Percentiles rank a stretch among this genome's conserved stretches.
Evolutionary conservation across 192 early-diverging fungal genomes (phyloP).

Genomic region (Rhizoclosmatium globosum): DNA sequence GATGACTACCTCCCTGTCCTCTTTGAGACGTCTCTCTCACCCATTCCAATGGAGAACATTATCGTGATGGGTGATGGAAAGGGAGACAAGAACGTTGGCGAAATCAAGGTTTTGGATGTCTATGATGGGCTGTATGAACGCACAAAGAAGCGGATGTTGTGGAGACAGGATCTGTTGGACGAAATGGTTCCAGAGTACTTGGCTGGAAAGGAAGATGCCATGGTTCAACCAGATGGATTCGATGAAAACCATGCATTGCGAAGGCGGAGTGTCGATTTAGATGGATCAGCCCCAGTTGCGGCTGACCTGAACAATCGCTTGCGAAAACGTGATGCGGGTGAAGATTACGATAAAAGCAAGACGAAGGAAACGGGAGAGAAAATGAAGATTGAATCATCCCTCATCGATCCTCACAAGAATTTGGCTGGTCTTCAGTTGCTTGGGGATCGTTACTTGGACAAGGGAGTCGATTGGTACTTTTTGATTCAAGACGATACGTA

Average conservation of each 20-base stretch:
- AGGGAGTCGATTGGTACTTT: constrained; percentile 57
- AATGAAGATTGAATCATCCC: not conserved
- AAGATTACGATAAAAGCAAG: too few species aligned
- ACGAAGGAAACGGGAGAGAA: not conserved
- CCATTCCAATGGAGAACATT: not conserved
- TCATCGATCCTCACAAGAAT: constrained; percentile 62
- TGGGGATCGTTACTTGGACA: constrained; percentile 53
- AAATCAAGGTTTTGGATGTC: constrained; percentile 56
- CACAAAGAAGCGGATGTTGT: not conserved
- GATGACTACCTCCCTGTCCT: not conserved
- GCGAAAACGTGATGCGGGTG: not conserved
- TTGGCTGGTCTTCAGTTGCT: constrained; percentile 59
- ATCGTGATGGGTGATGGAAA: not conserved
- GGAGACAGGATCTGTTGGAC: not conserved
- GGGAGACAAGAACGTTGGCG: not conserved
- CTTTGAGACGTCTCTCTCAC: not conserved
- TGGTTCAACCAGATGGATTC: not conserved
- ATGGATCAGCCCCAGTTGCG: not conserved
- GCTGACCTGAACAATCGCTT: not conserved
- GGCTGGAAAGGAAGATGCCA: not conserved
- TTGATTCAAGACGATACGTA: constrained; percentile 74
- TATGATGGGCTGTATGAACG: constrained; percentile 45
- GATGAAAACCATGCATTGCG: not conserved
- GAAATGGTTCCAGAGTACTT: not conserved
- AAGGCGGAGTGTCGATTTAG: not conserved